Percentiles rank a stretch among this genome's conserved stretches.
phyloP scores from a whole-genome alignment of 129 eudicot genomes.

The Flaveria robusta region DNA sequence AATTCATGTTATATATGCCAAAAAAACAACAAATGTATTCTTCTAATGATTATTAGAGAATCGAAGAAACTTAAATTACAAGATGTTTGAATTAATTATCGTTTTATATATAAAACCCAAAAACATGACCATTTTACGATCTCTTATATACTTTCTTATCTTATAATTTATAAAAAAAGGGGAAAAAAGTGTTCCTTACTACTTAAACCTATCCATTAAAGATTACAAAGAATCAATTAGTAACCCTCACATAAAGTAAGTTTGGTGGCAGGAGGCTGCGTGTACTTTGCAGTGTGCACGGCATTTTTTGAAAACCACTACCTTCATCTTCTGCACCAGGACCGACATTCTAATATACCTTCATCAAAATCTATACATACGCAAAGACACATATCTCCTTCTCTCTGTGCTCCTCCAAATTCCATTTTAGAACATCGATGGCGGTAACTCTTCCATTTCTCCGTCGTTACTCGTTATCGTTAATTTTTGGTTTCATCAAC shows the following conservation, averaged over 20 bases:
- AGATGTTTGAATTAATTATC: no score
- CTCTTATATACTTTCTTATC: no score
- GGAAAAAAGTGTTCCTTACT: no score
- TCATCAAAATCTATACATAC: conserved; percentile 7
- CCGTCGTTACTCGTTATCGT: not conserved
- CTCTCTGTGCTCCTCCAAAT: not conserved
- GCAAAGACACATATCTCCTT: not conserved
- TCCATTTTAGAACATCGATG: conserved; percentile 14
- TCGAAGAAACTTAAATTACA: no score
- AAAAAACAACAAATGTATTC: no score
- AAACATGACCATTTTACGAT: no score
- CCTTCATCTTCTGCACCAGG: conserved; percentile 12
- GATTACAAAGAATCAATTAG: not conserved
- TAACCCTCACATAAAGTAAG: not conserved
- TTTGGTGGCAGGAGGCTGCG: not conserved
- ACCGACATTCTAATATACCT: conserved; percentile 28
- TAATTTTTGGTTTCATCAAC: not conserved
- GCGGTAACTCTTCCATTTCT: conserved; percentile 25
- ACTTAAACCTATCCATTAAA: no score
- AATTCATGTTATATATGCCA: no score
- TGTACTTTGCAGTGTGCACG: conserved; percentile 22
- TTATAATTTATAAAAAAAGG: no score
- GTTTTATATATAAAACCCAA: no score
- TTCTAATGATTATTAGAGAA: no score
- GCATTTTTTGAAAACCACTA: conserved; percentile 22